These are phyloP conservation scores for Thielaviopsis ethacetica DNA, from an alignment of 2,329 filamentous ascomycete species.

Conservation along the genomic window DNA sequence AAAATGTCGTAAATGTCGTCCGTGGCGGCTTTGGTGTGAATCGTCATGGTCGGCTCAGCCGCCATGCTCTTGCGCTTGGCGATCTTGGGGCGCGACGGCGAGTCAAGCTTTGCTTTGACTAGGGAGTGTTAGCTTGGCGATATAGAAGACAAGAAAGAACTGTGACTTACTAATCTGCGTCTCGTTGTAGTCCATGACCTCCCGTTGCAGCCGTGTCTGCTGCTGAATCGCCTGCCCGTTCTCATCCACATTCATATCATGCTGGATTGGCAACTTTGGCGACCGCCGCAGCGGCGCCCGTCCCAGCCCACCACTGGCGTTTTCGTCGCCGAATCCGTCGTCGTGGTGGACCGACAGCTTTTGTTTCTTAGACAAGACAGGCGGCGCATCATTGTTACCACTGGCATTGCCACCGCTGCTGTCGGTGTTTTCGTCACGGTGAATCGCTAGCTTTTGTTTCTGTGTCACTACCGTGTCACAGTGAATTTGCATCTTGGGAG, in stretches of 20 bases:
- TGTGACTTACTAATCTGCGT: constrained; percentile 68
- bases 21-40: constrained; percentile 86
- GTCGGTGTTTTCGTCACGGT: constrained; percentile 9
- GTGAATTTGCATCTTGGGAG: constrained; percentile 6
- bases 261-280: constrained; percentile 3
- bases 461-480: constrained; percentile 7
- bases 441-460: constrained; percentile 11
- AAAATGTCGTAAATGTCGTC: constrained; percentile 98
- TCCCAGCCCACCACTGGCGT: not conserved
- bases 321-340: constrained; percentile 5
- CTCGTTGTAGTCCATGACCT: constrained; percentile 72
- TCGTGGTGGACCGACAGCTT: constrained; percentile 4
- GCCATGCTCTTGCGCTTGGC: constrained; percentile 47
- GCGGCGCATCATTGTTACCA: too few species aligned
- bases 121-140: constrained; percentile 17
- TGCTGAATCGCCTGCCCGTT: constrained; percentile 15
- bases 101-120: constrained; percentile 91
- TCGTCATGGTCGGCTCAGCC: constrained; percentile 86
- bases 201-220: constrained; percentile 27
- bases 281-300: not conserved
- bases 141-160: not conserved
- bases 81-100: constrained; percentile 70
- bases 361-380: constrained; percentile 1
- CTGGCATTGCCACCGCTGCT: too few species aligned
- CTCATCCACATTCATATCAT: constrained; percentile 10